Percentiles rank a stretch among this genome's conserved stretches.
These are phyloP conservation scores for Paramecium tetraurelia DNA, from an alignment of 73 alveolate genomes.

Conservation along the genomic window DNA sequence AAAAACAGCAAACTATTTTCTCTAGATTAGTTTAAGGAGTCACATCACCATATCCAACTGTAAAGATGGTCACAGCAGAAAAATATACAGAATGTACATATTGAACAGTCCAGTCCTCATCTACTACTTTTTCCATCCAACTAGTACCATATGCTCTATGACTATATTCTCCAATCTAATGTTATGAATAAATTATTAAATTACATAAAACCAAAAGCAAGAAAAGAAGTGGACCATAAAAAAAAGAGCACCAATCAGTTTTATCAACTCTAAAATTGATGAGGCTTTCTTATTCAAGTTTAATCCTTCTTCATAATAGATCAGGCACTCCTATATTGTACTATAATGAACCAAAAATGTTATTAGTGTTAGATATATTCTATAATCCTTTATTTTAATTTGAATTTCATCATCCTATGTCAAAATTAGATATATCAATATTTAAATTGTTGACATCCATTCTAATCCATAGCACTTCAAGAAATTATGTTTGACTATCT, in stretches of 20 bases:
- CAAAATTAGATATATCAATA: not conserved
- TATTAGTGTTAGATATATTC: not conserved
- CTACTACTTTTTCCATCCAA: constrained; percentile 58
- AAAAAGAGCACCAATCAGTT: not conserved
- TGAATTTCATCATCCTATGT: not conserved
- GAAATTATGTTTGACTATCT: not conserved
- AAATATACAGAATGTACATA: constrained; percentile 71
- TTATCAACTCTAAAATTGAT: not conserved
- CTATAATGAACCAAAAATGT: constrained; percentile 13
- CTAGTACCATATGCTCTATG: constrained; percentile 4
- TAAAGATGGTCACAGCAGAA: constrained; percentile 70
- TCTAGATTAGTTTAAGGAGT: constrained; percentile 61
- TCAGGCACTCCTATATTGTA: not conserved
- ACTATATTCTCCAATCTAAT: not conserved
- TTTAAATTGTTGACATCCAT: not conserved
- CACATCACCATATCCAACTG: constrained; percentile 79
- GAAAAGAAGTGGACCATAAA: not conserved
- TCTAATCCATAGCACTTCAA: constrained; percentile 4
- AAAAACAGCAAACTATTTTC: constrained; percentile 56
- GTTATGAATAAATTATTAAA: not conserved
- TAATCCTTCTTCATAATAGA: constrained; percentile 5
- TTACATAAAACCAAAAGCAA: constrained; percentile 32
- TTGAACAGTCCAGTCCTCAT: not conserved
- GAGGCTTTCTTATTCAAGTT: constrained; percentile 4
- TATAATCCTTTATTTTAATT: not conserved